Percentiles rank a stretch among this genome's conserved stretches.
phyloP scores from a whole-genome alignment of 2,329 filamentous ascomycete genomes.

The Aspergillus eucalypticola region DNA sequence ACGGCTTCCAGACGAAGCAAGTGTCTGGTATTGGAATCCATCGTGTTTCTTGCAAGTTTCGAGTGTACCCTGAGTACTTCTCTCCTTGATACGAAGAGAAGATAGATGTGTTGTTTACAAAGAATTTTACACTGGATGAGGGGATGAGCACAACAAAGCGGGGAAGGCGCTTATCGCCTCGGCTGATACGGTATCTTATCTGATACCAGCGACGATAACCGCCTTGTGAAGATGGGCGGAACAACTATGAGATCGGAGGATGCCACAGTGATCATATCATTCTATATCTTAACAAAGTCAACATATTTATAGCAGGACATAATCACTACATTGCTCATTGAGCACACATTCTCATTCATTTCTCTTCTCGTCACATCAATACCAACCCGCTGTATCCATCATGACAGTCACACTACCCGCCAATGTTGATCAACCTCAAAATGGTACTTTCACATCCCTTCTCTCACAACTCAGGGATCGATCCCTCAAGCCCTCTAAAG shows the following conservation, averaged over 20 bases:
- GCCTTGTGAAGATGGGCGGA: neutral
- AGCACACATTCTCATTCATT: neutral
- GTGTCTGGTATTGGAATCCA: constrained; percentile 27
- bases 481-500: constrained; percentile 15
- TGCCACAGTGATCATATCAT: neutral
- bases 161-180: constrained; percentile 11
- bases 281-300: neutral
- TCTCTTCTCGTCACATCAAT: neutral
- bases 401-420: constrained; percentile 13
- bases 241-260: neutral
- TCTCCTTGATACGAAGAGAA: neutral
- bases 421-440: constrained; percentile 20
- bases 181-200: constrained; percentile 11
- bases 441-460: constrained; percentile 11
- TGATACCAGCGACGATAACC: constrained; percentile 6
- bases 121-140: too few relatives aligned
- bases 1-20: constrained; percentile 33
- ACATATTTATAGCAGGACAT: neutral
- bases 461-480: constrained; percentile 16
- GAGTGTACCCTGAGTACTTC: too few relatives aligned
- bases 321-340: neutral
- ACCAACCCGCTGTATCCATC: neutral
- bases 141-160: constrained; percentile 3
- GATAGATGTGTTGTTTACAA: neutral
- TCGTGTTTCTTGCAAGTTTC: neutral